Base-by-base conservation (phyloP, 345 rosid species). In the Punica granatum region DNA sequence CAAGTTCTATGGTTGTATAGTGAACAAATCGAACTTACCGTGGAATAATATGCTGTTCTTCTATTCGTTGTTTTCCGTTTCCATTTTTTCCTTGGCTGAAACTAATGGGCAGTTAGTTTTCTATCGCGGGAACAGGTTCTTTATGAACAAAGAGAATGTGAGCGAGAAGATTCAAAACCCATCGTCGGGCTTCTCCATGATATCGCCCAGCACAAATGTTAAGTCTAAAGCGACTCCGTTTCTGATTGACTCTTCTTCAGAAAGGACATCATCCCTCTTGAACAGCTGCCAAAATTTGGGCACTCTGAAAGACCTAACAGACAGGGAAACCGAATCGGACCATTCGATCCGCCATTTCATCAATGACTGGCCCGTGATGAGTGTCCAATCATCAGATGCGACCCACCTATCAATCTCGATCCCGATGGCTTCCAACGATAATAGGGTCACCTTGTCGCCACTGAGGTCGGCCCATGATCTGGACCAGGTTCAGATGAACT, bases 401-500 rank as follows among this genome's bases (percentile, higher is more conserved):
- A 77, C 90, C 49, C 92, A 91, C 72, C 83, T 89, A 42, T 86
- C 89, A 2, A 84, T 86, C 67, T 82, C 94, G 26, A 74, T 75
- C 60, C 88, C 89, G 0, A 67, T 81, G 70, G 66, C 85, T 63
- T 53, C 90, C 37, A 79, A 73, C 68, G 70, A 74, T 31, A 84
- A 81, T 1, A 88, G 77, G 48, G 42, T 67, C 31, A 54, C 75
- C 4, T 77, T 78, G 31, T 84, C 87, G 0, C 84, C 88, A 0
- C 75, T 83, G 60, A 82, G 87, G 69, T 67, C 82, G 53, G 82
- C 84, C 0, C 70, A 70, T 2, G 86, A 81, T 35, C 66, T 75
- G 16, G 86, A 80, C 60, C 83, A 85, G 0, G 63, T 80, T 49
- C 88, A 76, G 64, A 85, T 80, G 90, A 87, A 85, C 18, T 37